Base-by-base conservation (phyloP, 805 yeast genomes). In the Candida caryicola region DNA sequence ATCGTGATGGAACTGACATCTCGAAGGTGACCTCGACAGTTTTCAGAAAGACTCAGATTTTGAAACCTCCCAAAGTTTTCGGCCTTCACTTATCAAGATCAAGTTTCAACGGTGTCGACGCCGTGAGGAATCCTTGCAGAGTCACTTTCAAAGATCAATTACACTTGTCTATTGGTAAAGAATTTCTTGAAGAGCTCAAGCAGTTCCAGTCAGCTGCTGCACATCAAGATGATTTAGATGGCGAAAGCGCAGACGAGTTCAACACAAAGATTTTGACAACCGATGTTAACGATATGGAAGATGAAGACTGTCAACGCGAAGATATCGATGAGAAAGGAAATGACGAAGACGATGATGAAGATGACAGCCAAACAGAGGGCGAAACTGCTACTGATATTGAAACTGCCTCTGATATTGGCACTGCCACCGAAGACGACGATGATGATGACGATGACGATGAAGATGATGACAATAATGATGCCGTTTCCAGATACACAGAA, bases 31-130 rank as follows among this genome's bases (percentile, higher is more conserved):
- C 77, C 31, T 76, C 91, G 1, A 76, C 81, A 0, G 87, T 91
- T 4, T 75, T 79, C 23, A 85, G 86, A 53, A 75, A 73, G 44
- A 77, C 82, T 0, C 69, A 71, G 17, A 71, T 88, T 29, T 69
- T 77, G 9, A 71, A 73, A 38, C 76, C 86, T 3, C 97, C 99
- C 0, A 71, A 75, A 38, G 64, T 86, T 5, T 68, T 93, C 34
- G 76, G 85, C 0, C 63, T 91, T n/a, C 98, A 91, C 57, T 62
- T 93, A 29, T 87, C 96, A 7, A 71, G 98, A 50, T 90, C 97
- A 0, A 74, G 84, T 29, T 89, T 75, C 54, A 73, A 77, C 34
- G 87, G 85, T 6, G 77, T 77, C 29, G 76, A 73, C 13, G 76
- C 85, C 2, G 71, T 81, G 6, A 75, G 96, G 49, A 90, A 87